Base-by-base conservation (phyloP, 169 alveolate species). In the Plasmodium yoelii region DNA sequence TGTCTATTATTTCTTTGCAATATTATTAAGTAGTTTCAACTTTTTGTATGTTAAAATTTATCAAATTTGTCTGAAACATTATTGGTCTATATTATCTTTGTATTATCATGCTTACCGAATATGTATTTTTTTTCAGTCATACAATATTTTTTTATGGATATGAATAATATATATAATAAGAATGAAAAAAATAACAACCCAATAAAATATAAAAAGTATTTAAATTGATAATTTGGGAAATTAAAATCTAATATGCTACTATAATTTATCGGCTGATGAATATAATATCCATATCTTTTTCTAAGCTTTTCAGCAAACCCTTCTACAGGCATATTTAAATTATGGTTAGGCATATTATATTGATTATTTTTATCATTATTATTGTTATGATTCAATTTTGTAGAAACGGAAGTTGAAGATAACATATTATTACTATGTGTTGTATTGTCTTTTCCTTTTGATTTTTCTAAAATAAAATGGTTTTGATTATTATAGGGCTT, bases 241-340 rank as follows among this genome's bases (percentile, higher is more conserved):
- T 63, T 61, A 12, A 77, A 63, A 63, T 77, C 70, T 15, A 49
- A 22, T 57, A 77, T 44, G 26, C 34, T 12, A 46, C 65, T 61
- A 46, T 63, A 63, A 49, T 77, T 46, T 24, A 57, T 63, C 34
- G 88, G 51, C 7, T 74, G 88, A 6, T 49, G 65, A 8, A 77
- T 49, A 44, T 61, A 75, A 75, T 75, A 74, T 12, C 88, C 69
- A 26, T 77, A 77, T 26, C 60, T 57, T 63, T 77, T 77, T 77
- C 88, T 77, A 63, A 77, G 51, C 15, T 64, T 77, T 47, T 77
- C 88, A 9, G 77, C 49, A 26, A 77, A 47, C 12, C 67, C 28
- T 3, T 71, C 60, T 77, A 63, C 51, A 5, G 10, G 69, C 4
- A 63, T 34, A 42, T 10, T 44, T 49, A 55, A 34, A 77, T 51